phyloP scores from a whole-genome alignment of 345 rosid species.

The Syzygium oleosum region DNA sequence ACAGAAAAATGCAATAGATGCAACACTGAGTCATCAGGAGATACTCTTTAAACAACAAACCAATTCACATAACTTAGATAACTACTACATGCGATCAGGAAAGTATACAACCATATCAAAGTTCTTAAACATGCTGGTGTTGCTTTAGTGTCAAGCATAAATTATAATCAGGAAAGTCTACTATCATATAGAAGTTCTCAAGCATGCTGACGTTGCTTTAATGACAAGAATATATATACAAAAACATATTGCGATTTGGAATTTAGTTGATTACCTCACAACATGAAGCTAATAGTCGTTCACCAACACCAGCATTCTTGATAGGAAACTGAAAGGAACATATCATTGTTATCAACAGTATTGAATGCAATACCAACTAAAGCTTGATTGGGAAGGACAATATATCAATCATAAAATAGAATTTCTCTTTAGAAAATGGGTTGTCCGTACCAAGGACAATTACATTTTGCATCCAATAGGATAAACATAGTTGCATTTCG shows the following conservation, averaged over 20 bases:
- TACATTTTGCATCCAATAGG: background rate
- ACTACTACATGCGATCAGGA: background rate
- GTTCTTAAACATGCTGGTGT: background rate
- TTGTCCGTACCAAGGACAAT: background rate
- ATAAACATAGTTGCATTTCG: background rate
- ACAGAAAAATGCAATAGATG: background rate
- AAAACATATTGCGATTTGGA: background rate
- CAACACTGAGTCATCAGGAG: background rate
- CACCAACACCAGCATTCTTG: slow-evolving; percentile 56
- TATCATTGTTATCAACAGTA: background rate
- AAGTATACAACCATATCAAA: background rate
- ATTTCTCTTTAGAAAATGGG: background rate
- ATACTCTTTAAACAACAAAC: background rate
- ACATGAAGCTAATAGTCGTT: slow-evolving; percentile 57
- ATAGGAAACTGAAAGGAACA: slow-evolving; percentile 19
- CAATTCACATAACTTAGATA: background rate
- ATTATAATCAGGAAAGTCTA: background rate
- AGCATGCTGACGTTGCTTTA: background rate
- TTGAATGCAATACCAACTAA: background rate
- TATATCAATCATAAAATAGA: background rate
- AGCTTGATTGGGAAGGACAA: background rate
- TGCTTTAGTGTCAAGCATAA: background rate
- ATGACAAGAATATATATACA: background rate
- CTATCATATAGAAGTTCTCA: background rate
- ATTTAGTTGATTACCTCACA: slow-evolving; percentile 55